Conservation (phyloP, 345 rosid genomes). For the Alliaria petiolata region DNA sequence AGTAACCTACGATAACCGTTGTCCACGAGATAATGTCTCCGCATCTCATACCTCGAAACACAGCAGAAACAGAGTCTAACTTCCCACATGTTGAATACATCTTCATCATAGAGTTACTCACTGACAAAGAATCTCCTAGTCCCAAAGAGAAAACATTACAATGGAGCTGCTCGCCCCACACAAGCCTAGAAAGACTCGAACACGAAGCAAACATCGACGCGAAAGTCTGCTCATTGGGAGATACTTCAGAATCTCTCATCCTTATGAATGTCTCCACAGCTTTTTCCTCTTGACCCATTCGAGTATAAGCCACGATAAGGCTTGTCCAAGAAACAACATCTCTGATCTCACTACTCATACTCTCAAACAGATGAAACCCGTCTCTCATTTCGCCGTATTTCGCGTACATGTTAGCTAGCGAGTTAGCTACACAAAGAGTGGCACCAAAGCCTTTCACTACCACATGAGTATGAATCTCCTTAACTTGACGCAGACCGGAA, state of each 20-base stretch:
- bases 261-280: constrained; percentile 49
- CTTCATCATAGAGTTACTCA: constrained; percentile 53
- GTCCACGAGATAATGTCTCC: constrained; percentile 80
- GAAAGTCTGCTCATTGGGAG: constrained; percentile 61
- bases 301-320: constrained; percentile 47
- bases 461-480: constrained; percentile 59
- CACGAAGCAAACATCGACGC: constrained; percentile 55
- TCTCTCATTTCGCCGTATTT: constrained; percentile 62
- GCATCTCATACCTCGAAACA: constrained; percentile 46
- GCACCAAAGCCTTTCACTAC: constrained; percentile 47
- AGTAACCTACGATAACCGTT: constrained; percentile 61
- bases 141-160: constrained; percentile 50
- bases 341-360: constrained; percentile 38
- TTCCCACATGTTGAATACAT: constrained; percentile 69
- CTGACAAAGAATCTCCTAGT: constrained; percentile 45
- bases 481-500: constrained; percentile 54
- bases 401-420: constrained; percentile 58
- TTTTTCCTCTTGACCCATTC: constrained; percentile 47
- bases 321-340: constrained; percentile 86
- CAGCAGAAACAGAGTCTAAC: constrained; percentile 38
- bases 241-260: constrained; percentile 47
- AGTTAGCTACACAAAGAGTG: constrained; percentile 55
- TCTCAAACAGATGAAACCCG: constrained; percentile 53
- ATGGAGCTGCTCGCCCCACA: constrained; percentile 76
- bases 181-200: constrained; percentile 57